Evolutionary conservation across 306 rosid genomes (phyloP), one percentile per base, ranked within the genome.

Genomic region (Erythrophleum fordii): DNA sequence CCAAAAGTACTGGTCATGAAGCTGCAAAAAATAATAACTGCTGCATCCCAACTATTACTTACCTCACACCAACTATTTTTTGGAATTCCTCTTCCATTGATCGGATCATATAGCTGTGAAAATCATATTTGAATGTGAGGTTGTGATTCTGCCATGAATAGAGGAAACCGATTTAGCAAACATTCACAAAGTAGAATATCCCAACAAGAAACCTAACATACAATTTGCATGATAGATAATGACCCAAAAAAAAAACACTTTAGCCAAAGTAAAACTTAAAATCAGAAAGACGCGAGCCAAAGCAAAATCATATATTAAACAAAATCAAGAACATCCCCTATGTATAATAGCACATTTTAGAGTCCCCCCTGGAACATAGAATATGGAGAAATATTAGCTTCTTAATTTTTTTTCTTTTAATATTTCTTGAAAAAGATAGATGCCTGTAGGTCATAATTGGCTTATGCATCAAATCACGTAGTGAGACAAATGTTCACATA

Each of bases 21-120:
- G 61, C 58, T 71, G 49, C 56, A 81, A 77, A 52, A 58, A 29
- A 77, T 44, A 46, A 39, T 34, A 29, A 70, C 28, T 8, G 35
- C 44, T 77, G 75, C 45, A 65, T 76, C 46, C 51, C 26, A 53
- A 39, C 34, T 20, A 53, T 53, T 77, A 60, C 87, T 80, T 26
- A 93, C 99, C 99, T 95, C 87, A 95, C 99, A 79, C 99, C 99
- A 83, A 95, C 99, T 75, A 95, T 95, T 85, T 77, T 91, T 82
- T 90, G 98, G 87, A 95, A 95, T 84, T 95, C 98, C 85, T 95
- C 99, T 88, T 95, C 99, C 98, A 93, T 93, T 3, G 99, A 95
- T 49, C 94, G 93, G 80, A 95, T 85, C 99, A 93, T 95, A 69
- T 95, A 95, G 96, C 96, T 93, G 84, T 95, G 99, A 77, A 95